Percentiles rank a stretch among this genome's conserved stretches.
Evolutionary conservation across 192 early-diverging fungal species (phyloP).

Genomic region (Phycomyces nitens): DNA sequence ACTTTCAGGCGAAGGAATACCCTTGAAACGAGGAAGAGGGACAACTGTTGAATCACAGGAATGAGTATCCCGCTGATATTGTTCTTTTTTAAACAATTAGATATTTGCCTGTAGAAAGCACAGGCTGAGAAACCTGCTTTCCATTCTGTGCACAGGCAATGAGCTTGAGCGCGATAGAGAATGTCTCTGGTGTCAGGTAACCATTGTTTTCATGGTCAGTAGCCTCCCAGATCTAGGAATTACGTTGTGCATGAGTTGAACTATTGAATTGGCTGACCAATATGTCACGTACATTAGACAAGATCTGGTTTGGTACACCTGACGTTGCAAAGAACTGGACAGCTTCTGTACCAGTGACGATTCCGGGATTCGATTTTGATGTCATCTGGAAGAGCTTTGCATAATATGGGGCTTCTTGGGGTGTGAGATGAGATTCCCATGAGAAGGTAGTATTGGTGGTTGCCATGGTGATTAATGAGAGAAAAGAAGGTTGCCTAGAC

Average conservation of each 20-base stretch:
- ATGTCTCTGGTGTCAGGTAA: constrained; percentile 64
- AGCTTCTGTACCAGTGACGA: constrained; percentile 59
- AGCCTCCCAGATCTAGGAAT: constrained; percentile 78
- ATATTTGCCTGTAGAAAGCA: constrained; percentile 29
- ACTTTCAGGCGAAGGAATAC: background rate
- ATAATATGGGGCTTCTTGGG: constrained; percentile 59
- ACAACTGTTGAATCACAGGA: background rate
- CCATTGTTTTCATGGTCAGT: constrained; percentile 77
- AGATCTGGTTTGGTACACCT: constrained; percentile 47
- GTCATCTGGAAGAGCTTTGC: constrained; percentile 53
- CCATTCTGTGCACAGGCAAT: constrained; percentile 84
- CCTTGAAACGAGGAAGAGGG: constrained; percentile 18
- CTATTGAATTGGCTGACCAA: background rate
- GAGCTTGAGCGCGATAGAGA: constrained; percentile 81
- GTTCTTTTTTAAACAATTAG: background rate
- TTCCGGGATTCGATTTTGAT: constrained; percentile 52
- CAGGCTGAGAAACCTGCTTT: constrained; percentile 44
- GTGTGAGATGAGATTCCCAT: constrained; percentile 36
- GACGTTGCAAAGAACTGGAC: constrained; percentile 71
- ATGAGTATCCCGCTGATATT: background rate
- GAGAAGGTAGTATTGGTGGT: background rate
- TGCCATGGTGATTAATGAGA: background rate
- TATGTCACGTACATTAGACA: constrained; percentile 46
- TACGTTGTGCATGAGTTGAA: background rate
- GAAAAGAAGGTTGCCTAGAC: background rate